A percentile compares a stretch with the other conserved stretches of the same genome.
These are phyloP conservation scores for Boletus rubropictus DNA, from an alignment of 768 basidiomycete species.

Conservation along the genomic window DNA sequence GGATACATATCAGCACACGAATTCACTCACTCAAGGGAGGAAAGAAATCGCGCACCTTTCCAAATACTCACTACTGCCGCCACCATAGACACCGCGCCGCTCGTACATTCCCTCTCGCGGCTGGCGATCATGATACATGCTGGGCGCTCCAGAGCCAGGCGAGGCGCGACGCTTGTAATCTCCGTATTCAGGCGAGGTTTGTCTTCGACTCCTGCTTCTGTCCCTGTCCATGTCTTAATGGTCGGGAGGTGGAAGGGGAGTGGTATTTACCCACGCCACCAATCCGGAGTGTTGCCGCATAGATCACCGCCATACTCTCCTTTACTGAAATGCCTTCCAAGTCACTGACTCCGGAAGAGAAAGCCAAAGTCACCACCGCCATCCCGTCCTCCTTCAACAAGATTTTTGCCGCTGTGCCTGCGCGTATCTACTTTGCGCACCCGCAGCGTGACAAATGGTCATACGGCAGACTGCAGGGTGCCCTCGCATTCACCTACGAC, in stretches of 20 bases:
- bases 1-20: background rate
- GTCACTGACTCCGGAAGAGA: constrained; percentile 71
- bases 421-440: constrained; percentile 85
- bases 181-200: constrained; percentile 55
- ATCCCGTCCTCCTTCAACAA: constrained; percentile 57
- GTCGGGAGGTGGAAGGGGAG: too few species aligned
- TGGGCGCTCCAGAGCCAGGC: constrained; percentile 37
- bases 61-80: constrained; percentile 46
- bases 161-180: constrained; percentile 48
- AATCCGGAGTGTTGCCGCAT: too few species aligned
- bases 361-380: constrained; percentile 63
- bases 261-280: constrained; percentile 12
- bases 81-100: constrained; percentile 29
- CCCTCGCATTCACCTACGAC: constrained; percentile 66
- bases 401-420: constrained; percentile 75
- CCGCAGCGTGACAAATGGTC: constrained; percentile 75
- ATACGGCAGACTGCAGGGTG: constrained; percentile 85
- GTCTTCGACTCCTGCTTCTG: constrained; percentile 22
- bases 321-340: constrained; percentile 58
- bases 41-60: constrained; percentile 49
- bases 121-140: constrained; percentile 49
- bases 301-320: too few species aligned
- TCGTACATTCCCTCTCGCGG: constrained; percentile 9
- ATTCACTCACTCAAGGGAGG: background rate
- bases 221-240: constrained; percentile 5